Evolutionary conservation across 2,329 filamentous ascomycete species (phyloP).

Genomic region (Cyphellophora europaea): DNA sequence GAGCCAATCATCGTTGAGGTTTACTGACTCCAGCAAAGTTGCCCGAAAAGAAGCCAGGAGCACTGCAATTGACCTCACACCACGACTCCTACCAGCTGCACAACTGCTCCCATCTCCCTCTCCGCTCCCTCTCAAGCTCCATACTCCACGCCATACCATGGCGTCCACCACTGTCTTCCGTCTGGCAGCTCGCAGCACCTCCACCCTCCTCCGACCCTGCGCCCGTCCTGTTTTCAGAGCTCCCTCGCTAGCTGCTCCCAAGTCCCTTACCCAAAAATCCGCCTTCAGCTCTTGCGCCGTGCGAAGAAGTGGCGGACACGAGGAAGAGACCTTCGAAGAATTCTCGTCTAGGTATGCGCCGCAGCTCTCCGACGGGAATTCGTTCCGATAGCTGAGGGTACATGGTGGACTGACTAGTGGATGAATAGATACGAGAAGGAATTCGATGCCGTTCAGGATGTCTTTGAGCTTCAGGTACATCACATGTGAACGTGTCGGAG

Average conservation of each 20-base stretch:
- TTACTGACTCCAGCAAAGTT: too few species aligned
- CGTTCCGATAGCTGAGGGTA: too few species aligned
- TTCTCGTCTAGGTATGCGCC: slow-evolving; percentile 81
- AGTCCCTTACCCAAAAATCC: slow-evolving; percentile 11
- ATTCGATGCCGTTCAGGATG: slow-evolving; percentile 93
- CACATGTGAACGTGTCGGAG: not conserved
- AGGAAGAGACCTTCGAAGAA: slow-evolving; percentile 98
- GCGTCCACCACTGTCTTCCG: slow-evolving; percentile 61
- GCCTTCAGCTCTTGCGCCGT: slow-evolving; percentile 43
- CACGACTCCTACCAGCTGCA: too few species aligned
- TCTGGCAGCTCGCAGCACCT: slow-evolving; percentile 57
- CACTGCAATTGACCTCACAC: too few species aligned
- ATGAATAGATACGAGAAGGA: slow-evolving; percentile 89
- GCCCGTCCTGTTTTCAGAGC: slow-evolving; percentile 16
- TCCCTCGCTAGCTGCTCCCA: slow-evolving; percentile 14
- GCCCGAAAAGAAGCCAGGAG: too few species aligned
- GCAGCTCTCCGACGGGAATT: too few species aligned
- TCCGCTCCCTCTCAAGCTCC: not conserved
- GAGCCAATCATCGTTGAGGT: too few species aligned
- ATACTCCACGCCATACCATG: slow-evolving; percentile 35
- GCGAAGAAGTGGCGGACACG: slow-evolving; percentile 52
- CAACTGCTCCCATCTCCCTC: too few species aligned
- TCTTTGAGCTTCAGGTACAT: slow-evolving; percentile 97
- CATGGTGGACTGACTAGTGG: too few species aligned
- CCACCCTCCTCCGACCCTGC: slow-evolving; percentile 17